A percentile compares a stretch with the other conserved stretches of the same genome.
phyloP scores from a whole-genome alignment of 2,329 filamentous ascomycete genomes.

The Cladosporium colombiae region DNA sequence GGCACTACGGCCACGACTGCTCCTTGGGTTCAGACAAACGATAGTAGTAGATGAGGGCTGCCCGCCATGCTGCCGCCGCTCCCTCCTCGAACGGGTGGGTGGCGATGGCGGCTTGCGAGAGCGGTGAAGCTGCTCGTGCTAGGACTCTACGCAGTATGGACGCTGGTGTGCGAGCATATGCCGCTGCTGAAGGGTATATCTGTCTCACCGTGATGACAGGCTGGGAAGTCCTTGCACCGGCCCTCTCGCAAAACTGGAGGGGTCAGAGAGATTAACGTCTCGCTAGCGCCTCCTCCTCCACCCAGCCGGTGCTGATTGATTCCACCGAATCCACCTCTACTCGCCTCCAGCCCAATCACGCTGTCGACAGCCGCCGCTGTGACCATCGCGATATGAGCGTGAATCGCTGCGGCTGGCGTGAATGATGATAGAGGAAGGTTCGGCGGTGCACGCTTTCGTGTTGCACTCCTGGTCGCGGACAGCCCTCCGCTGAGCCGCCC shows the following conservation, averaged over 20 bases:
- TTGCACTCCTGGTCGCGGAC: background rate
- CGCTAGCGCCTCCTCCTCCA: background rate
- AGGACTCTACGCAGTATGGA: background rate
- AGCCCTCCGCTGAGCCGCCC: background rate
- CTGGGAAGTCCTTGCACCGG: slow-evolving; percentile 3
- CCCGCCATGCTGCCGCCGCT: background rate
- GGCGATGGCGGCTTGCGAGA: background rate
- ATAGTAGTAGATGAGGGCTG: background rate
- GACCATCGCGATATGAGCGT: background rate
- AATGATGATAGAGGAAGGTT: background rate
- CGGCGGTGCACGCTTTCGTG: background rate
- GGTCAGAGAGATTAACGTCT: slow-evolving; percentile 7
- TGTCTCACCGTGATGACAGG: slow-evolving; percentile 13
- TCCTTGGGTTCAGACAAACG: background rate
- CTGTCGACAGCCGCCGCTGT: background rate
- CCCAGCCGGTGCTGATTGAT: background rate
- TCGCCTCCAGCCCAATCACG: slow-evolving; percentile 1
- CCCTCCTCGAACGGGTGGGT: background rate
- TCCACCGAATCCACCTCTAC: background rate
- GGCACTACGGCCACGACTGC: background rate
- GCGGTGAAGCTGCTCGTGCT: slow-evolving; percentile 1
- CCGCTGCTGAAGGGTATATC: background rate
- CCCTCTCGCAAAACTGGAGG: slow-evolving; percentile 5
- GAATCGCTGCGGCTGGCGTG: slow-evolving; percentile 1
- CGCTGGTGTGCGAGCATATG: background rate